Evolutionary conservation across 208 protist genomes (phyloP).

Genomic region (Crithidia expoeki): DNA sequence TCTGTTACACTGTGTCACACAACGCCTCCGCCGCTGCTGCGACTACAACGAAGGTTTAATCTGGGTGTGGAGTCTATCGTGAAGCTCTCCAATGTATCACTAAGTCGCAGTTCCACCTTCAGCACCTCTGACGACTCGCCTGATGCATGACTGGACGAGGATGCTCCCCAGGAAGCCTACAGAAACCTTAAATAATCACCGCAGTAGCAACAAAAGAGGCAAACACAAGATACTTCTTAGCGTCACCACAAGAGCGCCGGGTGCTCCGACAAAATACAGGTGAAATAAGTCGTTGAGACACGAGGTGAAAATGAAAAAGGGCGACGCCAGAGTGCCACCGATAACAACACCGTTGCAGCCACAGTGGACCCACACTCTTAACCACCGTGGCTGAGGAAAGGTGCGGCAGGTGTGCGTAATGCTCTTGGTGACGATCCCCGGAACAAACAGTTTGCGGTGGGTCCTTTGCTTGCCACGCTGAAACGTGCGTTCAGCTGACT

Average conservation of each 20-base stretch:
- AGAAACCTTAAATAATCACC: not conserved
- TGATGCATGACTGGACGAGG: not conserved
- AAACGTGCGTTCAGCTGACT: not conserved
- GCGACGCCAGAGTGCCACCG: not conserved
- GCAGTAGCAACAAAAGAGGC: not conserved
- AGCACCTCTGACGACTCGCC: not conserved
- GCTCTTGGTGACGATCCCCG: not conserved
- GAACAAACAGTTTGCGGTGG: not conserved
- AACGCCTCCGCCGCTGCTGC: not conserved
- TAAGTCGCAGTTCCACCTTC: not conserved
- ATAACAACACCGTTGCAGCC: not conserved
- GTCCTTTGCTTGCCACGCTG: not conserved
- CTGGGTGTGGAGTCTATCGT: not conserved
- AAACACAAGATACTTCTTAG: not conserved
- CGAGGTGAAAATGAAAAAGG: not conserved
- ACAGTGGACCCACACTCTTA: not conserved
- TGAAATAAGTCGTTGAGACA: not conserved
- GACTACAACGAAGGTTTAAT: not conserved
- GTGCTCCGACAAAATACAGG: not conserved
- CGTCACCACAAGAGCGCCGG: not conserved
- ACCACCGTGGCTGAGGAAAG: not conserved
- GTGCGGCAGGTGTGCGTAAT: not conserved
- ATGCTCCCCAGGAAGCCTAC: not conserved
- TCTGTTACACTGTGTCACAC: not conserved
- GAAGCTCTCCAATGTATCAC: not conserved